A percentile compares a stretch with the other conserved stretches of the same genome.
phyloP scores from a whole-genome alignment of 306 rosid genomes.

The Vigna nakashimae region DNA sequence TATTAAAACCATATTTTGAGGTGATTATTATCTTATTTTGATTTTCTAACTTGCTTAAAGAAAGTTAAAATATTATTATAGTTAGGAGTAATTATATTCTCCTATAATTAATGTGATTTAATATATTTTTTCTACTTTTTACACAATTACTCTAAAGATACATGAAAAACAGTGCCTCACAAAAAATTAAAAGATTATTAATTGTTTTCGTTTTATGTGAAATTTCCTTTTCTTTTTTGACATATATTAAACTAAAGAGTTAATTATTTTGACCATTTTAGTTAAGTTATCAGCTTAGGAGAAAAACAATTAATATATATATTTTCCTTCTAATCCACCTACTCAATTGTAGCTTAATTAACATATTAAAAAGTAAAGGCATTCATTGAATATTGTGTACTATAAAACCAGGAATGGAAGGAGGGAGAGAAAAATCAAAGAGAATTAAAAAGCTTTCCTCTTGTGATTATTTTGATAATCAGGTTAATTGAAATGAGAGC shows the following conservation, averaged over 20 bases:
- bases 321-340: not conserved
- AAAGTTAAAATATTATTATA: not conserved
- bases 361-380: not conserved
- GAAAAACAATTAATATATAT: not conserved
- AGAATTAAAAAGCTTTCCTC: not conserved
- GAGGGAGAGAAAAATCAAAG: not conserved
- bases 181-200: not conserved
- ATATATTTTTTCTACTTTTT: not conserved
- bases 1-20: too few species aligned
- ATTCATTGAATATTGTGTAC: not conserved
- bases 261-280: not conserved
- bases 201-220: not conserved
- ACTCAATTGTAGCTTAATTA: not conserved
- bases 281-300: not conserved
- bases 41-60: not conserved
- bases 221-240: not conserved
- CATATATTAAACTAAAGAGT: not conserved
- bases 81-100: not conserved
- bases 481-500: not conserved
- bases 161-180: not conserved
- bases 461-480: conserved; percentile 3
- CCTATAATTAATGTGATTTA: not conserved
- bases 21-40: too few species aligned
- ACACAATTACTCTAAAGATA: not conserved
- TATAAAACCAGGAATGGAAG: not conserved